These are phyloP conservation scores for Colletotrichum sp. DNA, from an alignment of 2,329 filamentous ascomycete species.

Conservation along the genomic window DNA sequence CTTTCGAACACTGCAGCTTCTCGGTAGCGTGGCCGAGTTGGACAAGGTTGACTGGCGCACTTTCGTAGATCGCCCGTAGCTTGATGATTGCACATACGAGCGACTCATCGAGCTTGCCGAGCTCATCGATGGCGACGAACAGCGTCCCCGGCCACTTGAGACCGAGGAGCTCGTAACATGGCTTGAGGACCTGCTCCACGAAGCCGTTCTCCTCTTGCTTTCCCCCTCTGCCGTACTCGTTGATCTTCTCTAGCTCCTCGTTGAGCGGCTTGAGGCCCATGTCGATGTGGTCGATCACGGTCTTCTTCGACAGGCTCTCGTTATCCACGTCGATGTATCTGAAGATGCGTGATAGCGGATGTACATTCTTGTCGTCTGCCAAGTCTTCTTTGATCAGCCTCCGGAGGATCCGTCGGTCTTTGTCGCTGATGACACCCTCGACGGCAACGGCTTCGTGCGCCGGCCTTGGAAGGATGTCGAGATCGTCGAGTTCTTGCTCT, in stretches of 20 bases:
- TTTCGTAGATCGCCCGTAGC: neutral
- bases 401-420: neutral
- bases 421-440: neutral
- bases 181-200: neutral
- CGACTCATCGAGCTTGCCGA: neutral
- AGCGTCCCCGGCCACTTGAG: neutral
- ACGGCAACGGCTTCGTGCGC: neutral
- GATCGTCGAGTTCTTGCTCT: neutral
- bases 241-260: neutral
- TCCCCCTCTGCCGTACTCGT: neutral
- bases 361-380: neutral
- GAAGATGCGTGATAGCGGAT: neutral
- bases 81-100: neutral
- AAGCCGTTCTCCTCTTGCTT: neutral
- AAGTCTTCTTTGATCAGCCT: neutral
- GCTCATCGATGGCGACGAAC: neutral
- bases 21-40: neutral
- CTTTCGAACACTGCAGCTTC: neutral
- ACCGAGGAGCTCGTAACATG: neutral
- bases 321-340: neutral
- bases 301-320: neutral
- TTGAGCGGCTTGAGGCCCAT: neutral
- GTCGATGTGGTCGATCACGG: neutral
- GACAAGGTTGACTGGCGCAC: neutral
- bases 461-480: neutral